A percentile compares a stretch with the other conserved stretches of the same genome.
Evolutionary conservation across 2,329 filamentous ascomycete species (phyloP).

Genomic region (Diplodia sapinea): DNA sequence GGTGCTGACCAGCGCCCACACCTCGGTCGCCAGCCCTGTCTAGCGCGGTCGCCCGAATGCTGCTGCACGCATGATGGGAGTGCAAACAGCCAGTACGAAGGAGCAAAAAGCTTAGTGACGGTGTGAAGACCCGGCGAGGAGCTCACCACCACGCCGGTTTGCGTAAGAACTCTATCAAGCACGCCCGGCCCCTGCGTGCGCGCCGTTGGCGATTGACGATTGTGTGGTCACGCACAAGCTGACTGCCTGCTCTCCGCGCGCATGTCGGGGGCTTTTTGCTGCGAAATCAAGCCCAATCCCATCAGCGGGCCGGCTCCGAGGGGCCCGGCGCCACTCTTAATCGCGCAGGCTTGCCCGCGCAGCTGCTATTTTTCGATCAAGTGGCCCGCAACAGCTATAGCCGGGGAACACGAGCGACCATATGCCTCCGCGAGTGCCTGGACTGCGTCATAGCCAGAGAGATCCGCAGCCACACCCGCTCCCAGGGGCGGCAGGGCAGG

Average conservation of each 20-base stretch:
- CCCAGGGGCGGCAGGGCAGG: slow-evolving; percentile 15
- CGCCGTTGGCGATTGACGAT: not conserved
- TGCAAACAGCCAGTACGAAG: not conserved
- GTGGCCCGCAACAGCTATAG: too few relatives aligned
- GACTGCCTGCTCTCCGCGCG: not conserved
- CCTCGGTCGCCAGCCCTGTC: not conserved
- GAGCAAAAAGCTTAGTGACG: slow-evolving; percentile 14
- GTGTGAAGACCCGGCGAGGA: not conserved
- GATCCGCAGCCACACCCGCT: slow-evolving; percentile 30
- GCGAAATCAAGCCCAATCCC: not conserved
- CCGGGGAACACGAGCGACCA: too few relatives aligned
- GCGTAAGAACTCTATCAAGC: slow-evolving; percentile 19
- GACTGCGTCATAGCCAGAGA: not conserved
- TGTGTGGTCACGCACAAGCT: not conserved
- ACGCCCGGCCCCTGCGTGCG: not conserved
- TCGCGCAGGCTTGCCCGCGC: not conserved
- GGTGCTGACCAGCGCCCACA: slow-evolving; percentile 18
- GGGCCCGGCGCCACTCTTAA: slow-evolving; percentile 4
- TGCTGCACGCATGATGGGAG: slow-evolving; percentile 11
- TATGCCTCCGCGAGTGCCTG: too few relatives aligned
- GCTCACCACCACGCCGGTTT: slow-evolving; percentile 6
- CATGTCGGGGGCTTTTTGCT: not conserved
- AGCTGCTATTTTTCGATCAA: not conserved
- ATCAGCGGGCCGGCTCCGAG: slow-evolving; percentile 16
- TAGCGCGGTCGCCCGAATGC: not conserved